Evolutionary conservation across 2,329 filamentous ascomycete genomes (phyloP), one percentile per base, ranked within the genome.

Genomic region (Emmonsia crescens): DNA sequence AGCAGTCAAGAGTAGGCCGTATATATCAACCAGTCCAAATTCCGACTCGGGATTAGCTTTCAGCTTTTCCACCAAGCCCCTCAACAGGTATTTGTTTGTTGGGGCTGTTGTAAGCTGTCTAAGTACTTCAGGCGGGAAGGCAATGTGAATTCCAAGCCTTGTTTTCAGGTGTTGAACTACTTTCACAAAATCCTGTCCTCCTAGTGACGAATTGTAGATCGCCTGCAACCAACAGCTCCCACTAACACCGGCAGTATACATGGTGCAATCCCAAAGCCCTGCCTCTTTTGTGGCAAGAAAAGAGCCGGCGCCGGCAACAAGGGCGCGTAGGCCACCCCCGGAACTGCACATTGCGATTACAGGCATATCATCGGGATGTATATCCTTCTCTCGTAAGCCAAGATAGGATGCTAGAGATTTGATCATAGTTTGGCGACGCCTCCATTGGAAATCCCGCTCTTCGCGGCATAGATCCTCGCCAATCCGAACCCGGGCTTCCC

Each of bases 181-280:
- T 44, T 80, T 83, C 27, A 81, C 78, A 67, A 96, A 83, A 64
- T 83, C 85, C 60, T 86, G 84, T 19, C 82, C 80, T 0, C 87
- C 82, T 61, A 97, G 82, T 0, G 90, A 89, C 0, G 90, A 93
- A 70, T 94, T 86, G 71, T 89, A 96, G 3, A 99, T 80, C 0
- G 89, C 82, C 73, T 97, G 93, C 5, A 97, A 81, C 94, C 94
- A 99, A 74, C 94, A 97, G 65, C 89, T 95, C 0, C 94, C 94
- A 71, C 91, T 96, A 57, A 99, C 94, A 0, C 94, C 94, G 5
- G 93, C 91, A 0, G 91, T 96, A 70, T 99, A 99, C 1, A 92
- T 97, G 12, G 90, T 83, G 72, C 94, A 97, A 74, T 96, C 92
- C 72, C 96, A 95, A 0, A 99, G 79, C 0, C 94, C 94, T 62